A percentile compares a stretch with the other conserved stretches of the same genome.
Conservation (phyloP, 169 alveolate genomes). For the Cryptosporidium felis region DNA sequence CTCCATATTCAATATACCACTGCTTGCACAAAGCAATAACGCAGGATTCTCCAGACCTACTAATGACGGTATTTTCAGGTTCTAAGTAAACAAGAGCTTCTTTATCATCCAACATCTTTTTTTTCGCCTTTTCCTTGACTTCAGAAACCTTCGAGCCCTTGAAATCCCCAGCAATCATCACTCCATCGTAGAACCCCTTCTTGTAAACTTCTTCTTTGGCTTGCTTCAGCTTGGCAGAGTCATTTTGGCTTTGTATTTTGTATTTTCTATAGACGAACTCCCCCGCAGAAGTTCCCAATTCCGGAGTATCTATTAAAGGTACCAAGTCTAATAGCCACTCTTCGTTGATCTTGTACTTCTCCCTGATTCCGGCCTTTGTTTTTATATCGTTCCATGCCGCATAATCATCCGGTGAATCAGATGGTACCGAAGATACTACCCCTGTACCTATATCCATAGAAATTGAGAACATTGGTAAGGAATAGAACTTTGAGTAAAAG, state of each 20-base stretch:
- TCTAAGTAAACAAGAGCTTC: slow-evolving; percentile 91
- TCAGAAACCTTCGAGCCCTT: slow-evolving; percentile 87
- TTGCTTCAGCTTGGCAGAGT: slow-evolving; percentile 89
- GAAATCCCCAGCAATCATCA: slow-evolving; percentile 90
- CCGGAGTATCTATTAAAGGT: slow-evolving; percentile 73
- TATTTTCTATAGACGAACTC: slow-evolving; percentile 80
- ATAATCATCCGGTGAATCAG: slow-evolving; percentile 99
- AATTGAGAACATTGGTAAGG: slow-evolving; percentile 97
- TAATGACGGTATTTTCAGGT: slow-evolving; percentile 95
- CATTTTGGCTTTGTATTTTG: slow-evolving; percentile 90
- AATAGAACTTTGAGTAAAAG: slow-evolving; percentile 88
- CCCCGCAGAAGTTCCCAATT: slow-evolving; percentile 80
- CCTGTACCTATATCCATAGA: slow-evolving; percentile 98
- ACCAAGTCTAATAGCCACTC: slow-evolving; percentile 88
- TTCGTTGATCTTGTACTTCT: slow-evolving; percentile 86
- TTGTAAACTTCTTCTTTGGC: slow-evolving; percentile 95
- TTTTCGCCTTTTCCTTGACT: slow-evolving; percentile 80
- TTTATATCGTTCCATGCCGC: slow-evolving; percentile 91
- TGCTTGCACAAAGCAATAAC: slow-evolving; percentile 95
- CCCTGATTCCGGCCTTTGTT: slow-evolving; percentile 88
- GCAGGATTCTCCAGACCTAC: slow-evolving; percentile 96
- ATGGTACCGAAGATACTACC: slow-evolving; percentile 98
- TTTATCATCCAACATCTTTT: slow-evolving; percentile 76
- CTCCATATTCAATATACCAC: slow-evolving; percentile 98
- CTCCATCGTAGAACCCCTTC: slow-evolving; percentile 97